Evolutionary conservation across 1,284 basidiomycete genomes (phyloP).

Genomic region (Trichosporon asahii): DNA sequence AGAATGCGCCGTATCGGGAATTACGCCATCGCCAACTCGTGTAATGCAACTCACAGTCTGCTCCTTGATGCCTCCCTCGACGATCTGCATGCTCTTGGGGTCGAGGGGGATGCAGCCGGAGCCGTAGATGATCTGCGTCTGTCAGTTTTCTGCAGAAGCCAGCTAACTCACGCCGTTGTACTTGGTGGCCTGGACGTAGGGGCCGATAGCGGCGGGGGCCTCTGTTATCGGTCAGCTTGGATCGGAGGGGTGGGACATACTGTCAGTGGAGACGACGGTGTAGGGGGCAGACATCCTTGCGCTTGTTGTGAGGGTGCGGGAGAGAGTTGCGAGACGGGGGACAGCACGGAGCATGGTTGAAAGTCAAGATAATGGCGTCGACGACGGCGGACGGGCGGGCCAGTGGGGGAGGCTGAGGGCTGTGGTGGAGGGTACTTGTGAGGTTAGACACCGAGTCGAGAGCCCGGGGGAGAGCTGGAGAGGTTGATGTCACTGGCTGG

Average conservation of each 20-base stretch:
- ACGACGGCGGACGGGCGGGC: not conserved
- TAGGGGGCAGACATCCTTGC: slow-evolving; percentile 44
- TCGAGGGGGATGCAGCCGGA: slow-evolving; percentile 88
- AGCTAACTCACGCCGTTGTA: slow-evolving; percentile 60
- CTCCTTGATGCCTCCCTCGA: slow-evolving; percentile 72
- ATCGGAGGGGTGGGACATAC: slow-evolving; percentile 30
- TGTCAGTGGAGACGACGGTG: slow-evolving; percentile 48
- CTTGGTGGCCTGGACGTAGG: slow-evolving; percentile 86
- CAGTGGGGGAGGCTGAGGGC: not conserved
- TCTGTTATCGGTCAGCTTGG: slow-evolving; percentile 53
- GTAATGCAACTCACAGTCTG: slow-evolving; percentile 60
- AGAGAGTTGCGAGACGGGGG: not conserved
- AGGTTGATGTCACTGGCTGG: slow-evolving; percentile 4
- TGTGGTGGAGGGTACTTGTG: not conserved
- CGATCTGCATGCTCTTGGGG: slow-evolving; percentile 69
- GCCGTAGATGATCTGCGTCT: slow-evolving; percentile 66
- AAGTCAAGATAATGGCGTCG: not conserved
- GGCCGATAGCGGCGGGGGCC: slow-evolving; percentile 81
- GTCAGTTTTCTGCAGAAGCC: not conserved
- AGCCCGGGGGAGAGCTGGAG: not conserved
- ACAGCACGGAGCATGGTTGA: slow-evolving; percentile 12
- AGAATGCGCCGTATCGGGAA: not conserved
- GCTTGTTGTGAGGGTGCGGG: slow-evolving; percentile 14
- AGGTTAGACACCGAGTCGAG: not conserved
- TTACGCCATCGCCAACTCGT: not conserved